Evolutionary conservation across 106 monocot species (phyloP), one percentile per base, ranked within the genome.

Genomic region (Chionographis japonica): DNA sequence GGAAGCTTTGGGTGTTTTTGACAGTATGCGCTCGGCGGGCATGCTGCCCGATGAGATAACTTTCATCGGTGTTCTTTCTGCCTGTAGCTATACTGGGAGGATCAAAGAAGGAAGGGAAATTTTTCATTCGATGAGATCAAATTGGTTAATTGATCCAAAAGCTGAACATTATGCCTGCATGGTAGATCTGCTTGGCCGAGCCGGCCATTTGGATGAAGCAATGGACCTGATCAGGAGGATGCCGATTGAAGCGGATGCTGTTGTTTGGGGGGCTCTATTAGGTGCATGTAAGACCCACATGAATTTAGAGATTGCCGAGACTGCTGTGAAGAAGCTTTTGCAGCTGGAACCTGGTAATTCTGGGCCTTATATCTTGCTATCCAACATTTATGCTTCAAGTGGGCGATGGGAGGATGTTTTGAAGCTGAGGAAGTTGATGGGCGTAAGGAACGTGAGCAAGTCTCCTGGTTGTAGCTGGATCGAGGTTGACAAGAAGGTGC

Each of bases 391-490:
- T 69, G 92, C 92, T 41, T 75, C 80, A 40, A 73, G 65, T 51
- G 81, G 80, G 67, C 85, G 83, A 61, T 92, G 88, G 88, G 65
- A 75, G 39, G 88, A 85, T 41, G 92, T 88, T 68, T 68, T 63
- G 0, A 63, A 81, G 39, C 58, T 92, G 12, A 78, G 92, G 68
- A 81, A 85, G 64, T 18, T 64, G 55, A 83, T 88, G 88, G 75
- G 65, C 54, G 16, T 13, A 49, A 85, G 80, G 41, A 92, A 73
- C 60, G 74, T 88, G 50, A 83, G 54, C 69, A 92, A 92, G 41
- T 75, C 83, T 57, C 92, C 88, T 16, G 92, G 83, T 14, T 83
- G 85, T 74, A 88, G 92, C 52, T 92, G 88, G 92, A 80, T 83
- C 20, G 92, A 83, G 58, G 78, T 76, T 60, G 81, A 83, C 37